Base-by-base conservation (phyloP, 202 grass and related monocot genomes). In the Musa balbisiana region DNA sequence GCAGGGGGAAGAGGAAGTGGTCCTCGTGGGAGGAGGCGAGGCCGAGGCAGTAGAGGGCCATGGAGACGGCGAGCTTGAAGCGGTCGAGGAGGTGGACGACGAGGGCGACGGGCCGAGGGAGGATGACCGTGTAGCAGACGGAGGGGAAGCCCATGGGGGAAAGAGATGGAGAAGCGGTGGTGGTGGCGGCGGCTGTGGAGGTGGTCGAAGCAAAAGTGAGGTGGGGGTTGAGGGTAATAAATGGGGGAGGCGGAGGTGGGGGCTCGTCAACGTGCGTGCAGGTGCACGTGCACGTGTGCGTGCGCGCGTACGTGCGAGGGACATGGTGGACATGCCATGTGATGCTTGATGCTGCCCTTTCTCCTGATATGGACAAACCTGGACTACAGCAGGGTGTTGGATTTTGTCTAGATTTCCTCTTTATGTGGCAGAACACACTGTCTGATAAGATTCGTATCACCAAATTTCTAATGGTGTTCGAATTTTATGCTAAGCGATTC, bases 81-180 rank as follows among this genome's bases (percentile, higher is more conserved):
- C 72, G 52, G 15, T 74, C 72, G 72, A 74, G 72, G 25, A 74
- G 53, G 8, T 49, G 54, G 26, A 74, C 25, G 25, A 74, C 9
- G 27, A 74, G 8, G 53, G 55, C 55, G 14, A 74, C 53, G 27
- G 72, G 72, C 11, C 24, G 53, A 0, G 72, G 72, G 55, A 74
- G 72, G 72, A 74, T 74, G 72, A 74, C 72, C 27, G 53, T 33
- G 55, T 74, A 74, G 27, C 25, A 74, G 16, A 74, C 54, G 26
- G 72, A 74, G 11, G 72, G 72, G 72, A 74, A 74, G 13, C 72
- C 72, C 72, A 74, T 74, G 22, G 27, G 0, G 9, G 29, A 23
- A 25, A 12, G 22, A 12, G 62, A 0, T 3, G 22, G 3, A 13
- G 22, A 2, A 13, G 62, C 8, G 33, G 16, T 19, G 33, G 6